phyloP scores from a whole-genome alignment of 345 rosid genomes.

The Bruguiera parviflora region DNA sequence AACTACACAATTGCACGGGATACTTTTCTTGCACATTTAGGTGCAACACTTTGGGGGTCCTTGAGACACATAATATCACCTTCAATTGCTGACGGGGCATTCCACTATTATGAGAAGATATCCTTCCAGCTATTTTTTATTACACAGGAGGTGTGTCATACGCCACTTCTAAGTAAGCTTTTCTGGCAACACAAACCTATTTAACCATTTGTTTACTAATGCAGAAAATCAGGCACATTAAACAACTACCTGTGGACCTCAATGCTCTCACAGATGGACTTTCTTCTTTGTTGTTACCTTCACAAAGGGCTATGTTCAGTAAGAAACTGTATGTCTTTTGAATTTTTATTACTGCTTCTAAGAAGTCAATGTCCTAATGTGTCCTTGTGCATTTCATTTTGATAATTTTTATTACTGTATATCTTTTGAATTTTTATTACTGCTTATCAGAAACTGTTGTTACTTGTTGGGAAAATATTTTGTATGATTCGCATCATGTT shows the following conservation, averaged over 20 bases:
- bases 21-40: slow-evolving; percentile 92
- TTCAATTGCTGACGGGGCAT: slow-evolving; percentile 93
- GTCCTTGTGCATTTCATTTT: not conserved
- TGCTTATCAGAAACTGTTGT: no score
- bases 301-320: slow-evolving; percentile 77
- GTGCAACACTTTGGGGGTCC: slow-evolving; percentile 92
- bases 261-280: slow-evolving; percentile 75
- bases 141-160: slow-evolving; percentile 75
- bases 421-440: no score
- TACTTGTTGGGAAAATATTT: not conserved
- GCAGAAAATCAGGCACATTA: slow-evolving; percentile 66
- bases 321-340: slow-evolving; percentile 55
- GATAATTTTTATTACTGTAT: no score
- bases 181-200: slow-evolving; percentile 17
- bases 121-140: slow-evolving; percentile 90
- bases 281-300: slow-evolving; percentile 77
- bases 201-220: slow-evolving; percentile 24
- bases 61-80: slow-evolving; percentile 92
- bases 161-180: slow-evolving; percentile 14
- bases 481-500: not conserved
- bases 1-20: slow-evolving; percentile 98
- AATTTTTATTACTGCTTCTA: slow-evolving; percentile 5
- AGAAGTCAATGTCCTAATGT: not conserved
- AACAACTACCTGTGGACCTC: slow-evolving; percentile 83
- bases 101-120: slow-evolving; percentile 90